Conservation (phyloP, 257 asterid genomes). For the Henckelia pumila region DNA sequence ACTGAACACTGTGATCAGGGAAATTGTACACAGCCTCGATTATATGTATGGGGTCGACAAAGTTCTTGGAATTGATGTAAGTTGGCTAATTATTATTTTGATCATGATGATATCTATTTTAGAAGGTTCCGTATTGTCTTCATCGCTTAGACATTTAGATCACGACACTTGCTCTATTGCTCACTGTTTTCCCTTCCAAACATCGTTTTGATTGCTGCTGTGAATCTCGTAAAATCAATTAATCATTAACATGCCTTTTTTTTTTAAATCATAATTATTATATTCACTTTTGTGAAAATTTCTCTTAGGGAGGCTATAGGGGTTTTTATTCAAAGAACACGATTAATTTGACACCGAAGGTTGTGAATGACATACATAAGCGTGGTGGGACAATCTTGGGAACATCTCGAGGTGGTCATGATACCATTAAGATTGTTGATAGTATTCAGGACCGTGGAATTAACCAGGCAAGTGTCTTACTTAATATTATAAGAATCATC, state of each 20-base stretch:
- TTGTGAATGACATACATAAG: conserved; percentile 79
- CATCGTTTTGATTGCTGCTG: background rate
- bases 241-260: background rate
- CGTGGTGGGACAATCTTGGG: conserved; percentile 97
- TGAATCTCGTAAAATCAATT: background rate
- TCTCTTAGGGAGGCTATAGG: conserved; percentile 55
- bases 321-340: conserved; percentile 58
- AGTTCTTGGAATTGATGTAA: conserved; percentile 60
- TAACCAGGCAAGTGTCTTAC: conserved; percentile 60
- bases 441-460: conserved; percentile 94
- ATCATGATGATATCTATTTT: conserved; percentile 9
- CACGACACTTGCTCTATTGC: conserved; percentile 9
- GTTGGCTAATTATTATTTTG: conserved; percentile 29
- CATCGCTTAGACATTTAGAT: background rate
- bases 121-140: conserved; percentile 15
- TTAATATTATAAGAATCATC: conserved; percentile 12
- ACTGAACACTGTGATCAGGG: conserved; percentile 72
- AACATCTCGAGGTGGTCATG: conserved; percentile 94
- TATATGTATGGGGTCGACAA: conserved; percentile 57
- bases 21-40: conserved; percentile 65
- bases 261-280: background rate
- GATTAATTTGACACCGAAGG: conserved; percentile 47
- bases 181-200: background rate
- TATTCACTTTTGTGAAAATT: conserved; percentile 4
- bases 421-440: conserved; percentile 82